These are phyloP conservation scores for Tricharina praecox DNA, from an alignment of 495 filamentous ascomycete species.

Conservation along the genomic window DNA sequence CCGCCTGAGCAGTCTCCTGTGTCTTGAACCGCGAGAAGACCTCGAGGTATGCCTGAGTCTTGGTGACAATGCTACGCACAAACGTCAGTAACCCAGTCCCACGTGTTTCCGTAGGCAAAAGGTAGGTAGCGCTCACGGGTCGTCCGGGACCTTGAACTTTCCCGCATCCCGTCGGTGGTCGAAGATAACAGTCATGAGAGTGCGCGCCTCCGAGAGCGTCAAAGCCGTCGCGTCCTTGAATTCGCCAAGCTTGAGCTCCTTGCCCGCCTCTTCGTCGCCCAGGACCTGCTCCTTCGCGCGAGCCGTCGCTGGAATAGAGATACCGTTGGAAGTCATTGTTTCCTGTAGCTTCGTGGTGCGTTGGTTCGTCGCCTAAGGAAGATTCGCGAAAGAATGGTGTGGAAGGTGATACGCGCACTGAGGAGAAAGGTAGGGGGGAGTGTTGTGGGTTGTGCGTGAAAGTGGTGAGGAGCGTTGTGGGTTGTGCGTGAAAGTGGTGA, in stretches of 20 bases:
- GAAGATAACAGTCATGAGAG: constrained; percentile 76
- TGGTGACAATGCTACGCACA: constrained; percentile 42
- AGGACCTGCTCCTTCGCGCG: constrained; percentile 54
- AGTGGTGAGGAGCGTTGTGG: too few species aligned
- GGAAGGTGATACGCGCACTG: too few species aligned
- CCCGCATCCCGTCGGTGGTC: constrained; percentile 49
- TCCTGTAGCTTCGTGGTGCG: too few species aligned
- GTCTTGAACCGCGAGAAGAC: constrained; percentile 88
- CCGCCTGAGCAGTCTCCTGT: constrained; percentile 80
- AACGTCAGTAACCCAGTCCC: background rate
- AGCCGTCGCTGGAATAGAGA: constrained; percentile 35
- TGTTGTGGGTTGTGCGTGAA: too few species aligned
- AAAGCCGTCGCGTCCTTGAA: constrained; percentile 77
- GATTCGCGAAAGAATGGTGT: too few species aligned
- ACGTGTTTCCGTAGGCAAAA: background rate
- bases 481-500: too few species aligned
- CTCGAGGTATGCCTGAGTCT: constrained; percentile 81
- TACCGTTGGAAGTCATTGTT: background rate
- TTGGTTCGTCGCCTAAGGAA: too few species aligned
- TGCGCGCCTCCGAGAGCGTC: constrained; percentile 74
- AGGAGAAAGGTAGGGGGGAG: too few species aligned
- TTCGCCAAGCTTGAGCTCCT: constrained; percentile 71
- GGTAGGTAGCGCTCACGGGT: constrained; percentile 34
- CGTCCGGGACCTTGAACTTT: constrained; percentile 46
- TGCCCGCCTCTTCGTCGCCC: constrained; percentile 75